Percentiles rank a stretch among this genome's conserved stretches.
Conservation (phyloP, 495 filamentous ascomycete species). For the Terfezia claveryi region DNA sequence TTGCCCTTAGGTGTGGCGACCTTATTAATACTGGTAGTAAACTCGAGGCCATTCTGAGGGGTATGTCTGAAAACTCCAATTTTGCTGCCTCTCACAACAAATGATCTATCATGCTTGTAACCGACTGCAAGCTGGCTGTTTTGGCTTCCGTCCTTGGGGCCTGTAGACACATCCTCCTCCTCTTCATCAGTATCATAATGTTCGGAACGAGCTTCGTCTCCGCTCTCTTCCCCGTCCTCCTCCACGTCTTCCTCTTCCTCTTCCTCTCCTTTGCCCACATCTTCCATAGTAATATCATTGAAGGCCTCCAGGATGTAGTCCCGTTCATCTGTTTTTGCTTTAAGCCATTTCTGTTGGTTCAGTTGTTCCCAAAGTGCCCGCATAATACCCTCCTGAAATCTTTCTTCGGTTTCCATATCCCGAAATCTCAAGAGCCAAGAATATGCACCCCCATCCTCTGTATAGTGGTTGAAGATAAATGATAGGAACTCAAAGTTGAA, state of each 20-base stretch:
- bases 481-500: constrained; percentile 97
- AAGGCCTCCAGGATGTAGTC: constrained; percentile 94
- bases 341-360: constrained; percentile 85
- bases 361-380: constrained; percentile 92
- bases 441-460: constrained; percentile 68
- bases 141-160: constrained; percentile 55
- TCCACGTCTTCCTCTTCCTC: constrained; percentile 44
- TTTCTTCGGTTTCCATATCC: constrained; percentile 53
- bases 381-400: constrained; percentile 86
- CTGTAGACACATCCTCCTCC: constrained; percentile 55
- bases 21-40: constrained; percentile 93
- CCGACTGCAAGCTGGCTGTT: constrained; percentile 96
- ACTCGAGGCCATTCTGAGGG: constrained; percentile 74
- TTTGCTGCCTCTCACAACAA: constrained; percentile 88
- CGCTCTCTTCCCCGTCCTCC: constrained; percentile 39
- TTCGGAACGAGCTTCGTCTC: constrained; percentile 44
- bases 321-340: constrained; percentile 71
- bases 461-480: constrained; percentile 96
- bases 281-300: constrained; percentile 70
- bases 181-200: constrained; percentile 87
- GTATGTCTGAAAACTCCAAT: constrained; percentile 99
- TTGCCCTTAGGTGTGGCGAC: constrained; percentile 74
- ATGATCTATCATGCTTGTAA: constrained; percentile 91
- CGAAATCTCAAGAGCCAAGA: constrained; percentile 92
- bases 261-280: constrained; percentile 33